phyloP scores from a whole-genome alignment of 768 basidiomycete genomes.

The Lactarius vividus region DNA sequence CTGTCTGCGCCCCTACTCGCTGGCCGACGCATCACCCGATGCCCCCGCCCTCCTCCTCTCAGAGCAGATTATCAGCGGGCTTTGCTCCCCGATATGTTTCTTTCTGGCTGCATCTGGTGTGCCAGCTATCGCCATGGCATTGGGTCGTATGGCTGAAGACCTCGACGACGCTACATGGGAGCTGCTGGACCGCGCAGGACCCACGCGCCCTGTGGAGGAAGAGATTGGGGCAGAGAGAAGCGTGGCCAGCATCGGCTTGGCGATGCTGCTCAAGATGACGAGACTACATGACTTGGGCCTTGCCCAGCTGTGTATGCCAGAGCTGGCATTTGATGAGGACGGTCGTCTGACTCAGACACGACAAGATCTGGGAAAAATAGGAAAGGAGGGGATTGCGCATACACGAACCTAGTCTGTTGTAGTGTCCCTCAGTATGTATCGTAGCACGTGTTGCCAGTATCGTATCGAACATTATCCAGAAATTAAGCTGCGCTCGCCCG shows the following conservation, averaged over 20 bases:
- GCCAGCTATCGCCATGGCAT: constrained; percentile 59
- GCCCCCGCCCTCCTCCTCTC: constrained; percentile 45
- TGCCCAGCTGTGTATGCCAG: constrained; percentile 50
- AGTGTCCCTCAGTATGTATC: neutral
- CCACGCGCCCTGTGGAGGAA: constrained; percentile 32
- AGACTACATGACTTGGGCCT: constrained; percentile 71
- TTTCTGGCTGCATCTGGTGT: constrained; percentile 66
- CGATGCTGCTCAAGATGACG: constrained; percentile 74
- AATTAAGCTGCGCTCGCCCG: too few relatives aligned
- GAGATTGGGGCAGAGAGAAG: constrained; percentile 31
- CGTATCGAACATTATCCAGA: too few relatives aligned
- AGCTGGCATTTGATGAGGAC: constrained; percentile 28
- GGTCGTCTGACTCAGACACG: neutral
- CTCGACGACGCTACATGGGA: constrained; percentile 67
- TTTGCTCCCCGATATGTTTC: constrained; percentile 79
- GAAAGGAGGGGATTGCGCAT: neutral
- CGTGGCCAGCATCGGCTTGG: constrained; percentile 42
- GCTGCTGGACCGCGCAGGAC: constrained; percentile 45
- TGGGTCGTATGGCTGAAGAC: constrained; percentile 68
- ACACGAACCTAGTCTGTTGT: neutral
- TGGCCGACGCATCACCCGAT: constrained; percentile 63
- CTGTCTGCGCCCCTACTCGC: constrained; percentile 66
- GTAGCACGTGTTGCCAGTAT: neutral
- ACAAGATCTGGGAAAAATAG: neutral
- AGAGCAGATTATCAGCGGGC: constrained; percentile 72